Base-by-base conservation (phyloP, 768 basidiomycete species). In the Phylloporus scabripes region DNA sequence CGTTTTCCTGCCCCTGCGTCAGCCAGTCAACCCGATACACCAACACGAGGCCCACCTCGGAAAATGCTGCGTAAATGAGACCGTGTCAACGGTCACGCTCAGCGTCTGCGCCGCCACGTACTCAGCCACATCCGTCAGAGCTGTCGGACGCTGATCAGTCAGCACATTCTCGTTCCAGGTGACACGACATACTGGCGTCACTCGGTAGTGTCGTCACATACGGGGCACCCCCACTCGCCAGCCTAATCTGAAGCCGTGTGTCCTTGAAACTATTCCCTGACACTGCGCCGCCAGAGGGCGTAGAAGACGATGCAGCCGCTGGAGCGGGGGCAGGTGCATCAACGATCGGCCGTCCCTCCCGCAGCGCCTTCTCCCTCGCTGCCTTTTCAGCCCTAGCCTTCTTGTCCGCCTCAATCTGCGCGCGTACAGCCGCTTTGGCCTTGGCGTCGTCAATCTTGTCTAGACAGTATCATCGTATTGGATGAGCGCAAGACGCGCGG, bases 371-470 rank as follows among this genome's bases (percentile, higher is more conserved):
- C 69, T 97, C 95, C 41, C 83, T 74, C 0, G 93, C 93, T 1
- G 83, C 75, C 60, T 89, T 93, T 62, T 87, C 92, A 0, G 91
- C 91, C 17, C 95, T 82, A 8, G 81, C 85, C 45, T 80, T 80
- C 71, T 93, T 98, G 73, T 96, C 94, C 0, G 85, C 89, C 67
- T 94, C 93, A 56, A 97, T 96, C 65, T 96, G 93, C 1, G 87
- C 90, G 63, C 92, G 92, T 61, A 97, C 74, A 0, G 88, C 87
- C 3, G 89, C 90, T 54, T 74, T 82, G 1, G 92, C 94, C 60
- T 83, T 84, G 10, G 83, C 83, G 42, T 98, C 95, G 45, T 87
- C 89, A 34, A 91, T 61, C 71, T 97, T 98, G 60, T 97, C 95
- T 94, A 60, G 21, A 3, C 14, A 8, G 17, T 6, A 8, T 17